A percentile compares a stretch with the other conserved stretches of the same genome.
Conservation (phyloP, 768 basidiomycete species). For the Leccinum arenicola region DNA sequence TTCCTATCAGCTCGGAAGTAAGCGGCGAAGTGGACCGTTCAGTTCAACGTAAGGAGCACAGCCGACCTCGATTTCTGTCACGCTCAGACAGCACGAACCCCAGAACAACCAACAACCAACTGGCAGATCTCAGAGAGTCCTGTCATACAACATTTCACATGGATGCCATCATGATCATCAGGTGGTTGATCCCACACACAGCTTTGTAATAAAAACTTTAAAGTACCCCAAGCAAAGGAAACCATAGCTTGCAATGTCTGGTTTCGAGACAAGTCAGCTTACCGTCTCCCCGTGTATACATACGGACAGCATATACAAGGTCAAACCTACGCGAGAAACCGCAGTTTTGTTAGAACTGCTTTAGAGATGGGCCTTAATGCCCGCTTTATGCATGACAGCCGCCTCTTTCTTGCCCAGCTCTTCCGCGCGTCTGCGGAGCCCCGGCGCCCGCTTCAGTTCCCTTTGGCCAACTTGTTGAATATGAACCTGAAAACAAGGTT, state of each 20-base stretch:
- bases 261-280: not conserved
- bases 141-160: too few relatives aligned
- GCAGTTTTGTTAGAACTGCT: not conserved
- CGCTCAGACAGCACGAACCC: not conserved
- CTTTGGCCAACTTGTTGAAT: slow-evolving; percentile 92
- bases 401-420: slow-evolving; percentile 61
- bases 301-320: not conserved
- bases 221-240: not conserved
- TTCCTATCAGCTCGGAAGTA: not conserved
- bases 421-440: slow-evolving; percentile 50
- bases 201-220: too few relatives aligned
- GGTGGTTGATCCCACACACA: not conserved
- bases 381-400: slow-evolving; percentile 56
- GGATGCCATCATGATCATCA: too few relatives aligned
- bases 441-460: slow-evolving; percentile 78
- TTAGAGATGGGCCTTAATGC: slow-evolving; percentile 57
- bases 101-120: not conserved
- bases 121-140: not conserved
- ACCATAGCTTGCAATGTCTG: too few relatives aligned
- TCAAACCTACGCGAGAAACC: not conserved
- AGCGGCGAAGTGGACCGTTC: not conserved
- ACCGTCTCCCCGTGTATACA: not conserved
- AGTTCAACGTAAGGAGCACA: not conserved
- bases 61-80: not conserved
- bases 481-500: slow-evolving; percentile 62